Evolutionary conservation across 768 basidiomycete species (phyloP), one percentile per base, ranked within the genome.

Genomic region (Auricularia cornea): DNA sequence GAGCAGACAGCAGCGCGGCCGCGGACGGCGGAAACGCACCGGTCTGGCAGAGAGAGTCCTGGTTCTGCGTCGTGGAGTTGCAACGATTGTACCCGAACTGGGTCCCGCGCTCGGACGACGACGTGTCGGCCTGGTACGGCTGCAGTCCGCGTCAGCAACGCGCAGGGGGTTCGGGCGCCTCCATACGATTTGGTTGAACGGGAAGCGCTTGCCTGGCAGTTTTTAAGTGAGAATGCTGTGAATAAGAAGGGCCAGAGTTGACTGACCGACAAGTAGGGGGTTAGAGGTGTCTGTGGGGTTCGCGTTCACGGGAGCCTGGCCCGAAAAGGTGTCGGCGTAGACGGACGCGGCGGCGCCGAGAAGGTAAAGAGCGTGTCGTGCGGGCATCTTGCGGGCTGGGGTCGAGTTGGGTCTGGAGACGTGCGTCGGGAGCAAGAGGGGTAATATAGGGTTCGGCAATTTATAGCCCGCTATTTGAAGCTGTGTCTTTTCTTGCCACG

Each of bases 1-100:
- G 54, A 48, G 44, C 23, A 20, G 44, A 18, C 20, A 1, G 26
- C 26, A 29, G 26, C 12, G 59, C 84, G 35, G 72, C 71, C 11
- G 81, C 78, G 64, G 72, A 81, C 82, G 88, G 89, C 63, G 86
- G 75, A 83, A 82, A 8, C 79, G 75, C 44, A 48, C 44, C 44
- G 0, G 88, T 91, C 73, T 92, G 90, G 72, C 90, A 92, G 38
- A 83, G 72, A 0, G 90, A 88, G 8, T 75, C 60, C 65, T 81
- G 83, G 72, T 78, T 81, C 63, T 84, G 78, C 0, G 88, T 89
- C 18, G 85, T 84, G 0, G 82, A 80, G 72, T 88, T 89, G 72
- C 87, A 89, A 14, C 75, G 68, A 71, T 87, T 88, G 78, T 86
- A 88, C 11, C 89, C 88, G 20, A 68, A 68, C 70, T 90, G 88